These are phyloP conservation scores for Cystobasidium onofrii DNA, from an alignment of 768 basidiomycete genomes.

Conservation along the genomic window DNA sequence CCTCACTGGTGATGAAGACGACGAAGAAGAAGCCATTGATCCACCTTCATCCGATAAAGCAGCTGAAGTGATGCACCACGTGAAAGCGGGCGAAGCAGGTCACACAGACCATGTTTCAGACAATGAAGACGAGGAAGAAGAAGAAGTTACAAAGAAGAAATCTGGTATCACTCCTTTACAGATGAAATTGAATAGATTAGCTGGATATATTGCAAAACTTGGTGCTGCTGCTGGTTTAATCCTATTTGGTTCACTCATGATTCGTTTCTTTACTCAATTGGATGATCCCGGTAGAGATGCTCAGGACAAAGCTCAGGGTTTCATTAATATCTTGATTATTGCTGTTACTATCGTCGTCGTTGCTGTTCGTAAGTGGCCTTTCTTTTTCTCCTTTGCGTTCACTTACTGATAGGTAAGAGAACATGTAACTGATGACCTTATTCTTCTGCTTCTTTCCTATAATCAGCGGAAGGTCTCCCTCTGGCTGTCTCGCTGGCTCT, in stretches of 20 bases:
- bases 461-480: slow-evolving; percentile 62
- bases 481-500: slow-evolving; percentile 92
- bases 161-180: slow-evolving; percentile 82
- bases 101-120: slow-evolving; percentile 54
- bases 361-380: slow-evolving; percentile 64
- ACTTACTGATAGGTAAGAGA: not conserved
- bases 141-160: not conserved
- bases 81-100: not conserved
- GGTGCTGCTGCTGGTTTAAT: slow-evolving; percentile 72
- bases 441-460: not conserved
- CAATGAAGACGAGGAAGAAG: slow-evolving; percentile 49
- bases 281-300: slow-evolving; percentile 51
- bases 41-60: slow-evolving; percentile 6
- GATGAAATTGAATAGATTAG: slow-evolving; percentile 82
- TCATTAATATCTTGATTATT: slow-evolving; percentile 89
- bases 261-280: slow-evolving; percentile 87
- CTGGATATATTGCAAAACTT: slow-evolving; percentile 86
- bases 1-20: slow-evolving; percentile 36
- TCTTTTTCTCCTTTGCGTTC: slow-evolving; percentile 30
- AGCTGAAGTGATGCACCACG: not conserved
- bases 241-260: slow-evolving; percentile 77
- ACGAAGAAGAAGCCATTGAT: not conserved
- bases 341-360: slow-evolving; percentile 84
- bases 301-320: slow-evolving; percentile 75
- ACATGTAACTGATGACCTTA: not conserved